Conservation (phyloP, 257 asterid species). For the Datura wrightii region DNA sequence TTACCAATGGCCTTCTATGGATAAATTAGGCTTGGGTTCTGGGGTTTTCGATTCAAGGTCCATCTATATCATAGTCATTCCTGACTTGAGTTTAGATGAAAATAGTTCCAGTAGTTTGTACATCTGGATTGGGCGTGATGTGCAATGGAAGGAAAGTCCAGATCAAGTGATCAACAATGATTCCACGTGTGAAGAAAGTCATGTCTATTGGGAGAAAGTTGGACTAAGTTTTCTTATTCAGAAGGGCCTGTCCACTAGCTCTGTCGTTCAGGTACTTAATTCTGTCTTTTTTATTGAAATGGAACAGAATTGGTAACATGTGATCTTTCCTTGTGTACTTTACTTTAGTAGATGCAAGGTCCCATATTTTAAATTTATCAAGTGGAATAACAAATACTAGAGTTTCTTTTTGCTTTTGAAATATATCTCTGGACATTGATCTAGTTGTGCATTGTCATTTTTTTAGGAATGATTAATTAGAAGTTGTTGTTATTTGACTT, state of each 20-base stretch:
- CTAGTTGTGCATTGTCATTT: not conserved
- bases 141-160: slow-evolving; percentile 39
- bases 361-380: not conserved
- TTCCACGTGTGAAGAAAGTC: slow-evolving; percentile 39
- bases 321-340: not conserved
- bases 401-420: not conserved
- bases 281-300: not conserved
- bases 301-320: not conserved
- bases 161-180: slow-evolving; percentile 41
- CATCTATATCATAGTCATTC: slow-evolving; percentile 46
- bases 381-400: not conserved
- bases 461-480: not conserved
- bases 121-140: slow-evolving; percentile 55
- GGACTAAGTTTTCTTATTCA: slow-evolving; percentile 50
- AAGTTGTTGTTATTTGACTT: not conserved
- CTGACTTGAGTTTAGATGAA: slow-evolving; percentile 33
- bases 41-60: slow-evolving; percentile 51
- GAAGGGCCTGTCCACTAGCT: slow-evolving; percentile 51
- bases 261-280: slow-evolving; percentile 46
- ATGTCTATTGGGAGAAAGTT: slow-evolving; percentile 44
- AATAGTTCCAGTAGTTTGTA: slow-evolving; percentile 44
- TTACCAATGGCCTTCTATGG: slow-evolving; percentile 59
- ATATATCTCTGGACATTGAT: not conserved
- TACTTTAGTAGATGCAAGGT: not conserved
- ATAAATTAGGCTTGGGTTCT: slow-evolving; percentile 39